These are phyloP conservation scores for Metschnikowia aberdeeniae DNA, from an alignment of 805 yeast genomes.

Conservation along the genomic window DNA sequence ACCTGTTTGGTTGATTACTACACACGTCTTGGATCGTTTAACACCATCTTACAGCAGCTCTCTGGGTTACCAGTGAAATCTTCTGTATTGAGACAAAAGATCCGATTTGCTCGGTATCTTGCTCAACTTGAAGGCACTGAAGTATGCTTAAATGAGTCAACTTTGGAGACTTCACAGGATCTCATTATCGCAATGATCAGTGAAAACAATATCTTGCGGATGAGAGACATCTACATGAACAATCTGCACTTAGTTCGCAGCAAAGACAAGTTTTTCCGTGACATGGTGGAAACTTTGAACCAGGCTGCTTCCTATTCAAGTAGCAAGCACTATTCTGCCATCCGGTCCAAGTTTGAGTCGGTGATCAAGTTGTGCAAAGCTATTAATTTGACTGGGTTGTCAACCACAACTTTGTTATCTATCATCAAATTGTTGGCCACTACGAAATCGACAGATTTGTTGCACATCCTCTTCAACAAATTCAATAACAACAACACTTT, in stretches of 20 bases:
- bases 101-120: conserved; percentile 21
- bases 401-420: conserved; percentile 21
- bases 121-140: conserved; percentile 13
- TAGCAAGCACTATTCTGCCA: background rate
- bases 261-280: conserved; percentile 10
- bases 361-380: conserved; percentile 24
- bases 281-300: conserved; percentile 12
- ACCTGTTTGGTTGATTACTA: conserved; percentile 23
- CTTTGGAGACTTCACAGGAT: background rate
- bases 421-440: conserved; percentile 26
- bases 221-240: conserved; percentile 13
- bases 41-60: conserved; percentile 19
- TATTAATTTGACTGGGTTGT: conserved; percentile 17
- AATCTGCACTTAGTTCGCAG: conserved; percentile 13
- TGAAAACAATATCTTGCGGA: conserved; percentile 10
- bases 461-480: conserved; percentile 27
- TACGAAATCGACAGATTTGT: conserved; percentile 19
- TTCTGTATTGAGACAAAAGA: conserved; percentile 13
- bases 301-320: conserved; percentile 14
- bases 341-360: conserved; percentile 20
- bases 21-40: conserved; percentile 16
- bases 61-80: conserved; percentile 13
- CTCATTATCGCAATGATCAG: conserved; percentile 12
- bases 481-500: conserved; percentile 17
- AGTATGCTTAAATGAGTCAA: background rate